A percentile compares a stretch with the other conserved stretches of the same genome.
phyloP scores from a whole-genome alignment of 176 grass and related monocot genomes.

The Oryza rufipogon region DNA sequence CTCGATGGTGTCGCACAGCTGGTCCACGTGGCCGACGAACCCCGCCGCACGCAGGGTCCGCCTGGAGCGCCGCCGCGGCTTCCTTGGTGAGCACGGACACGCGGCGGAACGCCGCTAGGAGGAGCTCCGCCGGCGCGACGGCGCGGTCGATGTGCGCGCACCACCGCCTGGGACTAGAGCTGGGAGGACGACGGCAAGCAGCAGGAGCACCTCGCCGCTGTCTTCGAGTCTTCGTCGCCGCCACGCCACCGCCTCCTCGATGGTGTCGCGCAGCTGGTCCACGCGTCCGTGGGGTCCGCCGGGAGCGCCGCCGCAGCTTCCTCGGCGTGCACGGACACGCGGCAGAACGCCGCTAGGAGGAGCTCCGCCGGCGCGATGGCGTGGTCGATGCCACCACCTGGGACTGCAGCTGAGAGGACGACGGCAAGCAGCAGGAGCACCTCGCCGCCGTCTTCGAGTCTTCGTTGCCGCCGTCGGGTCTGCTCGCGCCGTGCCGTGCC shows the following conservation, averaged over 20 bases:
- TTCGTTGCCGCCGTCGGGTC: too few species aligned
- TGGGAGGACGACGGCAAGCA: constrained; percentile 37
- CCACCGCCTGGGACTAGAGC: constrained; percentile 56
- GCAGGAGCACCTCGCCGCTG: too few species aligned
- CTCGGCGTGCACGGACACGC: constrained; percentile 43
- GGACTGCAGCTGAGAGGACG: constrained; percentile 52
- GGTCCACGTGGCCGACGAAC: constrained; percentile 54
- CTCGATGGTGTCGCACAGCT: constrained; percentile 54
- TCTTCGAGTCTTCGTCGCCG: too few species aligned
- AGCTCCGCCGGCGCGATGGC: constrained; percentile 45
- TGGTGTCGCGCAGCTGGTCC: constrained; percentile 54
- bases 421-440: background rate
- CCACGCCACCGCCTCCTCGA: constrained; percentile 35
- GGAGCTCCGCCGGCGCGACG: constrained; percentile 41
- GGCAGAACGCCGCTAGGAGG: constrained; percentile 44
- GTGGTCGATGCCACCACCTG: constrained; percentile 58
- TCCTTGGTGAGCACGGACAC: constrained; percentile 44
- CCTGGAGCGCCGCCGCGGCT: background rate
- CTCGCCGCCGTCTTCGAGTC: too few species aligned
- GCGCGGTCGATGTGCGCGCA: constrained; percentile 56
- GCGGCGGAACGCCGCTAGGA: constrained; percentile 45
- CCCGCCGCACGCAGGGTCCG: constrained; percentile 26
- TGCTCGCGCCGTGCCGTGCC: too few species aligned
- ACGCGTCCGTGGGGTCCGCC: constrained; percentile 32
- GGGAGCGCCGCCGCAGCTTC: background rate